Conservation (phyloP, 306 rosid genomes). For the apple (Malus domestica) region ASM211411v1 NC_041804.1:22075501-22076000, state of each 20-base stretch:
- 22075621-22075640: background rate
- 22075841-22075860: too few species aligned
- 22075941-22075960: background rate
- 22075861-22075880: background rate
- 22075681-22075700: background rate
- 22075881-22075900: background rate
- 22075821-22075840: too few species aligned
- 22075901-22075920: background rate
- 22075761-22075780: background rate
- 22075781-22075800: too few species aligned
- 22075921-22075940: background rate
- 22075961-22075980: background rate
- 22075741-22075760: background rate
- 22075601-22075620: background rate
- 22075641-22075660: background rate
- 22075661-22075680: background rate
- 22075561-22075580: background rate
- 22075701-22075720: background rate
- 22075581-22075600: background rate
- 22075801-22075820: background rate
- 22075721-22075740: background rate
- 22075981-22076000: background rate
- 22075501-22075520: background rate
- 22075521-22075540: too few species aligned
- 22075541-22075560: background rate